These are phyloP conservation scores for Trichoderma cornu-damae DNA, from an alignment of 2,329 filamentous ascomycete species.

Conservation along the genomic window DNA sequence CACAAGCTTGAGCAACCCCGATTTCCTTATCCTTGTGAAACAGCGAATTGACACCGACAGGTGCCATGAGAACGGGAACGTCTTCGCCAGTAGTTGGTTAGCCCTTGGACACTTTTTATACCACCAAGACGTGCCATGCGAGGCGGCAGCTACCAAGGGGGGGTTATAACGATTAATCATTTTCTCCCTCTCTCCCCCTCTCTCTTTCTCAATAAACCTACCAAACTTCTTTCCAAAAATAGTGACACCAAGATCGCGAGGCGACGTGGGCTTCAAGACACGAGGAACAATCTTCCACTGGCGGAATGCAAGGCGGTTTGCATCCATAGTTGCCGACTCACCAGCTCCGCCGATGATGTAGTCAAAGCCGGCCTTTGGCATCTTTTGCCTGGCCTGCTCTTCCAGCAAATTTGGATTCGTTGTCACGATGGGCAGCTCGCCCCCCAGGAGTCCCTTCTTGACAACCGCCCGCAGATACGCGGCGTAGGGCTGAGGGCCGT, in stretches of 20 bases:
- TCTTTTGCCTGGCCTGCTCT: conserved; percentile 45
- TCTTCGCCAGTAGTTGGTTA: conserved; percentile 27
- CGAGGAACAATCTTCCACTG: conserved; percentile 49
- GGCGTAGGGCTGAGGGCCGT: conserved; percentile 32
- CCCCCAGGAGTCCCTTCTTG: conserved; percentile 45
- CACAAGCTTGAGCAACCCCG: conserved; percentile 58
- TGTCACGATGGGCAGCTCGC: conserved; percentile 47
- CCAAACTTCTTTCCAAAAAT: conserved; percentile 49
- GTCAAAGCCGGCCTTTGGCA: conserved; percentile 48
- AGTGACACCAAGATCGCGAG: conserved; percentile 45
- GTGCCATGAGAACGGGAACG: conserved; percentile 52
- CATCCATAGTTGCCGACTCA: conserved; percentile 55
- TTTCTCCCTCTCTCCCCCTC: too few relatives aligned
- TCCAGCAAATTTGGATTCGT: conserved; percentile 56
- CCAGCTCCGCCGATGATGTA: conserved; percentile 61
- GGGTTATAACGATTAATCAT: neutral
- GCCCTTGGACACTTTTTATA: too few relatives aligned
- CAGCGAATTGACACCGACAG: conserved; percentile 63
- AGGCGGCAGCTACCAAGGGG: neutral
- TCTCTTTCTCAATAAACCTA: too few relatives aligned
- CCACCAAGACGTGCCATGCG: neutral
- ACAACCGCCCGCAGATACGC: conserved; percentile 47
- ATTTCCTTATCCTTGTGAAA: conserved; percentile 62
- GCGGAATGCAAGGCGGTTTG: conserved; percentile 53
- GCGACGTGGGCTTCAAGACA: conserved; percentile 42